These are phyloP conservation scores for Kodamaea kakaduensis DNA, from an alignment of 805 yeast genomes.

Conservation along the genomic window DNA sequence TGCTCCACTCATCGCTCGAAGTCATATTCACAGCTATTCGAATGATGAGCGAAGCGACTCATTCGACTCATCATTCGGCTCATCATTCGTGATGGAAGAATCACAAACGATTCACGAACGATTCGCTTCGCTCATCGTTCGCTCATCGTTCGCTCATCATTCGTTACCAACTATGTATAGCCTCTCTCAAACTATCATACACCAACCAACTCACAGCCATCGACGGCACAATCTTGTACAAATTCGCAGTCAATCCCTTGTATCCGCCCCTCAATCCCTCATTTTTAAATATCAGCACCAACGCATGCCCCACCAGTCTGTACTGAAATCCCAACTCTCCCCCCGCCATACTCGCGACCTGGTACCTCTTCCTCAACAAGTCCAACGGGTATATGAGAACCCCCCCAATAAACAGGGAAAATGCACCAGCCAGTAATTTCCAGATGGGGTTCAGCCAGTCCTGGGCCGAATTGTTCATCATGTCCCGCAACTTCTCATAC, in stretches of 20 bases:
- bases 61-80: no score
- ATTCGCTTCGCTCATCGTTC: no score
- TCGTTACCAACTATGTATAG: constrained; percentile 26
- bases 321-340: constrained; percentile 81
- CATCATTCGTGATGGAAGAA: no score
- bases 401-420: constrained; percentile 87
- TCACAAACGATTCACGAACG: no score
- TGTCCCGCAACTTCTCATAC: constrained; percentile 75
- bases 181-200: constrained; percentile 64
- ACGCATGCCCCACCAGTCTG: constrained; percentile 69
- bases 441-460: constrained; percentile 46
- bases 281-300: constrained; percentile 57
- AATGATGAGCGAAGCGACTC: no score
- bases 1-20: no score
- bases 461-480: constrained; percentile 31
- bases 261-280: constrained; percentile 77
- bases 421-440: constrained; percentile 75
- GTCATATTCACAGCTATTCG: no score
- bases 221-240: constrained; percentile 87
- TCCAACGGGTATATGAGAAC: constrained; percentile 90
- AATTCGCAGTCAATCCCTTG: constrained; percentile 72
- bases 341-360: constrained; percentile 78
- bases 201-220: constrained; percentile 96
- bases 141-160: not conserved
- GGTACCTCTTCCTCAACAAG: constrained; percentile 81